Conservation (phyloP, 1,284 basidiomycete genomes). For the Athelia psychrophila region DNA sequence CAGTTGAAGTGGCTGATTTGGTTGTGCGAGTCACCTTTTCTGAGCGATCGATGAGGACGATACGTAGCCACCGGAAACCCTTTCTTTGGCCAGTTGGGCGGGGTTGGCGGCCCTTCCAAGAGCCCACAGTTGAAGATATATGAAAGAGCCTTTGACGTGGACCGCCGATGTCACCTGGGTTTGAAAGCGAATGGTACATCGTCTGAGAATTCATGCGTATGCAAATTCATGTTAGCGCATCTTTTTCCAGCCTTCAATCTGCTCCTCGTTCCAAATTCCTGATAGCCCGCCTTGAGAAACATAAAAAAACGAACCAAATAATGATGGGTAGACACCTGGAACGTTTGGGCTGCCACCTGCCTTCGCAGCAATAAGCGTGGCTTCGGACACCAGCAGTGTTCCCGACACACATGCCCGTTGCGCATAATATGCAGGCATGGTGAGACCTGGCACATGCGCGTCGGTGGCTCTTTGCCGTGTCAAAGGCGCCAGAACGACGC, state of each 20-base stretch:
- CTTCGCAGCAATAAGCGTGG: conserved; percentile 18
- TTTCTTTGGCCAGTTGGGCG: conserved; percentile 17
- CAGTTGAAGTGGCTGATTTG: conserved; percentile 1
- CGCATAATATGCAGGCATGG: conserved; percentile 19
- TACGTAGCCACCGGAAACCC: conserved; percentile 21
- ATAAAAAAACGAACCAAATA: background rate
- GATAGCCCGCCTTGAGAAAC: background rate
- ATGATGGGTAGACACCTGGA: conserved; percentile 19
- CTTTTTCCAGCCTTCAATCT: conserved; percentile 1
- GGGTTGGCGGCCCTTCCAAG: conserved; percentile 28
- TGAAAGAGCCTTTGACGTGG: conserved; percentile 31
- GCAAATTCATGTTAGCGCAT: background rate
- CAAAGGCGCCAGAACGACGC: conserved; percentile 24
- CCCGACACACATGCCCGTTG: conserved; percentile 21
- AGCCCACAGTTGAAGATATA: conserved; percentile 38
- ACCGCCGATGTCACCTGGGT: conserved; percentile 30
- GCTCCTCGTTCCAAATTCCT: background rate
- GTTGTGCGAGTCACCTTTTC: conserved; percentile 13
- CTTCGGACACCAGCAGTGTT: conserved; percentile 27
- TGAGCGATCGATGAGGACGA: conserved; percentile 40
- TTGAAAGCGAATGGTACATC: background rate
- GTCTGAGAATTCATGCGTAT: background rate
- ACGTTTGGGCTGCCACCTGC: conserved; percentile 13
- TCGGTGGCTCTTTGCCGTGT: conserved; percentile 23
- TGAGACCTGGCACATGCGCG: conserved; percentile 4